Base-by-base conservation (phyloP, 768 basidiomycete species). In the Pholiota conissans region DNA sequence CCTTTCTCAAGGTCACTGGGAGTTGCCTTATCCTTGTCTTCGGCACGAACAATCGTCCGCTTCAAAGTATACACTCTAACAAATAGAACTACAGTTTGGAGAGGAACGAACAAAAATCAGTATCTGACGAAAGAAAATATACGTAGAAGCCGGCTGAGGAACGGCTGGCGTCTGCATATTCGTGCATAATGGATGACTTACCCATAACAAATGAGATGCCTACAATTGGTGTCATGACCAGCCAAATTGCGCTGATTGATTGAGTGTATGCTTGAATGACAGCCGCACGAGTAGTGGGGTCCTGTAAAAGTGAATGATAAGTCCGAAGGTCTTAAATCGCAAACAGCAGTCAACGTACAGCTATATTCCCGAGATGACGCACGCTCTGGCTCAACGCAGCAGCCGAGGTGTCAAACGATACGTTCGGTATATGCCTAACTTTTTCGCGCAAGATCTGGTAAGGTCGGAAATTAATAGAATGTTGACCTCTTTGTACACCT, bases 201-300 rank as follows among this genome's bases (percentile, higher is more conserved):
- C 81, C 72, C 72, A 81, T 73, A 27, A 88, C 61, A 62, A 89
- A 77, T 26, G 79, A 75, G 39, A 75, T 73, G 11, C 82, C 84
- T 6, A 81, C 51, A 26, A 90, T 71, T 0, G 84, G 86, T 9
- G 85, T 85, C 68, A 76, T 77, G 8, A 85, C 84, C 20, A 88
- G 60, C 87, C 89, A 91, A 22, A 91, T 84, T 46, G 66, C 73
- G 60, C 79, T 78, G 35, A 91, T 84, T 3, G 87, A 83, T 28
- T 76, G 74, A 13, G 87, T 77, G 70, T 84, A 90, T 0, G 87
- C 87, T 56, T 88, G 76, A 29, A 85, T 78, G 8, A 88, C 73
- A 39, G 74, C 74, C 24, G 73, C 63, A 11, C 84, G 84, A 27
- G 76, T 66, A 10, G 65, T 63, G 6, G 79, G 70, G 61, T 91